Base-by-base conservation (phyloP, 108 stramenopile species). In the Cyclotella cryptica region DNA sequence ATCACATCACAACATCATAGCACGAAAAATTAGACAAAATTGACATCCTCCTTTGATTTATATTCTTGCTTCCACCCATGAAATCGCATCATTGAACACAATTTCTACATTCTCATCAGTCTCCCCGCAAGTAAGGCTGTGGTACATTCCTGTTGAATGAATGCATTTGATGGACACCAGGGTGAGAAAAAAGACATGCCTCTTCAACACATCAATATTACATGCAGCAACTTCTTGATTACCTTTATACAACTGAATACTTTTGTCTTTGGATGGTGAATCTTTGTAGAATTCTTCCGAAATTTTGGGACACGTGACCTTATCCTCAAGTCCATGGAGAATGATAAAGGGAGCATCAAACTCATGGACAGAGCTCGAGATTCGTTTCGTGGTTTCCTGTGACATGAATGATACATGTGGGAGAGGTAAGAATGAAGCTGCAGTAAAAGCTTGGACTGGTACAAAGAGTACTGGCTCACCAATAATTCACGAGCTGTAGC, bases 281-380 rank as follows among this genome's bases (percentile, higher is more conserved):
- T 88, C 89, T 15, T 86, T 85, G 75, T 80, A 90, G 35, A 92
- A 66, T 15, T 74, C 77, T 69, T 87, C 80, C 5, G 86, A 87
- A 26, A 89, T 59, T 44, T 78, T 73, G 1, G 87, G 88, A 60
- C 86, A 86, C 2, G 91, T 92, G 4, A 92, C 81, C 15, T 71
- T 65, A 71, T 92, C 90, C 24, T 75, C 79, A 39, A 80, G 67
- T 17, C 91, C 91, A 72, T 92, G 91, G 15, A 85, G 71, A 8
- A 92, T 74, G 15, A 92, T 69, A 71, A 89, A 92, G 7, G 88
- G 88, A 39, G 84, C 81, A 51, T 87, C 75, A 72, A 92, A 92
- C 18, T 69, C 24, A 19, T 40, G n/a, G 21, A 89, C 51, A 39
- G 74, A 78, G 1, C 41, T 42, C 14, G 84, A 84, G 52, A 92